Base-by-base conservation (phyloP, 208 protist species). In the Leptomonas seymouri region DNA sequence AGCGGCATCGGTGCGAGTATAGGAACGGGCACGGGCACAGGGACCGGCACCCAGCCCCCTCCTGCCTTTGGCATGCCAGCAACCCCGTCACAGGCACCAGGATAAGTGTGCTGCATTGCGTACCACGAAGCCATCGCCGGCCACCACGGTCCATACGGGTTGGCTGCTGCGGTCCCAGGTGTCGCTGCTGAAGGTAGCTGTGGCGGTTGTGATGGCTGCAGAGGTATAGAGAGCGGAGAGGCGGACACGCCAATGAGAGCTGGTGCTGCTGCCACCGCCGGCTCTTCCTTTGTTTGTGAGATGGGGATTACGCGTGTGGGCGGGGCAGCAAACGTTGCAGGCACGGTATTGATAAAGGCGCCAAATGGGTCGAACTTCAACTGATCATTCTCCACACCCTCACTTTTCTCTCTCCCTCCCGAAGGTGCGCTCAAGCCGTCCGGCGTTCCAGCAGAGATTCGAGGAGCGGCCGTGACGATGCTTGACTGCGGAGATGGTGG, bases 101-200 rank as follows among this genome's bases (percentile, higher is more conserved):
- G 25, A 9, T 16, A 34, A 21, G 18, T 12, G 42, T 16, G 23
- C 42, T 61, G 69, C 5, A 53, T 48, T 15, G 70, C 70, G 60
- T 46, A 57, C 70, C 70, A 75, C 21, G 46, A 45, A 0, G 70
- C 31, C 36, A 62, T 41, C n/a, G 58, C 28, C 15, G 70, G 61
- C 59, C 70, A 75, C 70, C 70, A 75, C 30, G 61, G 70, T 23
- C 61, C 59, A 45, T 75, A 75, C 30, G 56, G 31, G 34, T 18
- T 42, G 30, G 45, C 8, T 31, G 28, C n/a, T 63, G 45, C 41
- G 5, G 56, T 6, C 27, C 31, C 14, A 20, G 54, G 7, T 58
- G 54, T 9, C 34, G 34, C 34, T 39, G 34, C 9, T 3, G 9
- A 39, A 39, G 34, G 34, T 39, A 9, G 34, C 9, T 39, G 34